Evolutionary conservation across 495 filamentous ascomycete genomes (phyloP), one percentile per base, ranked within the genome.

Genomic region (Penicillium odoratum): DNA sequence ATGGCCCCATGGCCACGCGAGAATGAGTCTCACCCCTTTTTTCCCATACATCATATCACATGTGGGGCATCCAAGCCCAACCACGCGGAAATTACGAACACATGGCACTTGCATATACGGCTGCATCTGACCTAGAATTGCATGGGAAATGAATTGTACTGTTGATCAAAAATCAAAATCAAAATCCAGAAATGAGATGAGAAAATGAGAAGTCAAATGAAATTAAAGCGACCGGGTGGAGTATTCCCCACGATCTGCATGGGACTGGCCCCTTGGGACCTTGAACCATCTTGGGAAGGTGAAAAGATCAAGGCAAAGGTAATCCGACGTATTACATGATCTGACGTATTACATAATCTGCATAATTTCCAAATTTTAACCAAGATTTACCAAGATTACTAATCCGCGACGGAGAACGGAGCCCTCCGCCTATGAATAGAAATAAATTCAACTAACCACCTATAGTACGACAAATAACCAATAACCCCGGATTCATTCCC

Each of bases 71-170:
- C 3, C 25, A 3, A 25, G 38, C 18, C 44, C 25, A 58, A 42
- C 52, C 56, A 59, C 57, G 53, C 53, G 57, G 53, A 21, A 21
- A 21, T 21, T 21, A 21, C 59, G 59, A 66, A 66, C 66, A 66
- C 63, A 68, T 68, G 66, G 66, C 63, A 64, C 63, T 59, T 66
- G 66, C 66, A 66, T 60, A 52, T 55, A 51, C 48, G 18, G 28
- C 13, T 56, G 50, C 57, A 64, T 67, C 61, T 64, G 61, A 64
- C 51, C 57, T 53, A 13, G 29, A n/a, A 29, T 10, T 49, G 46
- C 46, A 48, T 6, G 13, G 26, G 5, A 7, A 7, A 47, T 0
- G 8, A 5, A 43, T 5, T 43, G 31, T 5, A 43, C 40, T 10
- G 15, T 7, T 5, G 2, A 43, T 7, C 8, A 15, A 15, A 9